Conservation (phyloP, 2,329 filamentous ascomycete genomes). For the Ploettnerulaceae sp. region DNA sequence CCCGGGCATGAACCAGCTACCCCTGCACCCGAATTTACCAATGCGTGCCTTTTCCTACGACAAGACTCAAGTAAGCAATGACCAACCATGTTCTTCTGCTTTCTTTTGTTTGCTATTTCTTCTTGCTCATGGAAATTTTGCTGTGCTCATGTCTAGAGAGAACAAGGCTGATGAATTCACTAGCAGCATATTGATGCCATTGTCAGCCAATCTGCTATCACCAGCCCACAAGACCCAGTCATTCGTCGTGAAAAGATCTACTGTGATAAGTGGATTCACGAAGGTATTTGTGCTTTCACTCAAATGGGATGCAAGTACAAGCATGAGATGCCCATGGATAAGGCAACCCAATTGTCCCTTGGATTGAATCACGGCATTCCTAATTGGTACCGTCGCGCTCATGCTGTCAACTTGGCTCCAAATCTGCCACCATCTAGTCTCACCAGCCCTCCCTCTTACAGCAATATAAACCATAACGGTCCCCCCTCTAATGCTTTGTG, state of each 20-base stretch:
- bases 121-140: too few species aligned
- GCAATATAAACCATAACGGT: neutral
- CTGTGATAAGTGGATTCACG: slow-evolving; percentile 86
- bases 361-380: slow-evolving; percentile 66
- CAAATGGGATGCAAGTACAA: slow-evolving; percentile 86
- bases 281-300: slow-evolving; percentile 77
- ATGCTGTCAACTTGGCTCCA: neutral
- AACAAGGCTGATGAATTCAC: neutral
- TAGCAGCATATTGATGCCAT: slow-evolving; percentile 24
- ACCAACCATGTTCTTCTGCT: too few species aligned
- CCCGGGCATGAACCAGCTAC: too few species aligned
- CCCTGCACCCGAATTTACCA: neutral
- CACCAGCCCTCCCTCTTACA: neutral
- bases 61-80: neutral
- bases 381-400: slow-evolving; percentile 42
- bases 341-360: slow-evolving; percentile 58
- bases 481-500: neutral
- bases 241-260: slow-evolving; percentile 57
- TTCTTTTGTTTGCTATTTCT: too few species aligned
- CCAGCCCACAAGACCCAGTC: slow-evolving; percentile 2
- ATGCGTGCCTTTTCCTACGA: neutral
- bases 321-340: slow-evolving; percentile 79
- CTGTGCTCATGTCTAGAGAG: neutral
- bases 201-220: slow-evolving; percentile 6
- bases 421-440: neutral